Percentiles rank a stretch among this genome's conserved stretches.
Evolutionary conservation across 1,284 basidiomycete genomes (phyloP).

Genomic region (Austroboletus niveus): DNA sequence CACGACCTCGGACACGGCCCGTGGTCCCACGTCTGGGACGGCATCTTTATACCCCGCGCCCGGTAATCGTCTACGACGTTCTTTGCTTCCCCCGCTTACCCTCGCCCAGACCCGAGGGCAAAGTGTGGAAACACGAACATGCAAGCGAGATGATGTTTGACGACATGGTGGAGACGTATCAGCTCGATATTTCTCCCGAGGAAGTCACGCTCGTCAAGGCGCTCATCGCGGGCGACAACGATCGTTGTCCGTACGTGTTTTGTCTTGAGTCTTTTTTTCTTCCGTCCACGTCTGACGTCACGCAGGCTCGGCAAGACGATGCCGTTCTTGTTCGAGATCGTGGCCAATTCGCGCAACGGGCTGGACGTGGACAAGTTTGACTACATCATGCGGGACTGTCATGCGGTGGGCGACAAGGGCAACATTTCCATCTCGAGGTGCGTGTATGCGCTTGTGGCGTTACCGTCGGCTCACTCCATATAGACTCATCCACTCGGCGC

Average conservation of each 20-base stretch:
- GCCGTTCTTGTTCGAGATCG: constrained; percentile 61
- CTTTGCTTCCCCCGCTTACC: too few species aligned
- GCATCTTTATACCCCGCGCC: constrained; percentile 47
- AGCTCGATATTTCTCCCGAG: constrained; percentile 38
- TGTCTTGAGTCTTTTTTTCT: too few species aligned
- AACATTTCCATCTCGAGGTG: constrained; percentile 47
- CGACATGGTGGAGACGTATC: constrained; percentile 44
- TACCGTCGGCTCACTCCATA: neutral
- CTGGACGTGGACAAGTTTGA: constrained; percentile 87
- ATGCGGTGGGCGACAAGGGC: constrained; percentile 63
- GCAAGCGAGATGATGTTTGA: constrained; percentile 63
- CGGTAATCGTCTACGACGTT: constrained; percentile 29
- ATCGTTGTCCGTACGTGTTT: constrained; percentile 36
- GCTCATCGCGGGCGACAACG: constrained; percentile 46
- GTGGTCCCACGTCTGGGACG: constrained; percentile 61
- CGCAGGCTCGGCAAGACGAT: constrained; percentile 43
- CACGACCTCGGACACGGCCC: constrained; percentile 62
- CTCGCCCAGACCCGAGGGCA: neutral
- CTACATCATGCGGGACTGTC: constrained; percentile 72
- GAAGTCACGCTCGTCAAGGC: constrained; percentile 51
- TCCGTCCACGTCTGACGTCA: neutral
- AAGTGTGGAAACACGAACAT: constrained; percentile 52
- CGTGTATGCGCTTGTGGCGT: neutral
- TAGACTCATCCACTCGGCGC: constrained; percentile 68
- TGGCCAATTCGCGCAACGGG: constrained; percentile 74